Percentiles rank a stretch among this genome's conserved stretches.
Evolutionary conservation across 1,284 basidiomycete genomes (phyloP).

Genomic region (Ustilago nuda): DNA sequence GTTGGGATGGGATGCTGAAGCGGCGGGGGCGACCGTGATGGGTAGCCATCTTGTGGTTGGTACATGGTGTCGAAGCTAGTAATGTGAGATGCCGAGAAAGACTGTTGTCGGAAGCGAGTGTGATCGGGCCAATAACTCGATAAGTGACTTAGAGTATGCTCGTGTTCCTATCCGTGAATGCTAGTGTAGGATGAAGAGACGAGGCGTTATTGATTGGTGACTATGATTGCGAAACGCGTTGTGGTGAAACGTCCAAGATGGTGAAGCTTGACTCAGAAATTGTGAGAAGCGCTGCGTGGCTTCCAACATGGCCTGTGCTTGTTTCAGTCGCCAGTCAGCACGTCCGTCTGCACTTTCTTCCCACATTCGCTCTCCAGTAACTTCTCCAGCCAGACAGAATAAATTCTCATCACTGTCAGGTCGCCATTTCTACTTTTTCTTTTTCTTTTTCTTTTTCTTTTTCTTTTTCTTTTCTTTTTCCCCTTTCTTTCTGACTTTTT

Average conservation of each 20-base stretch:
- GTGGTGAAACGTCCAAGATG: neutral
- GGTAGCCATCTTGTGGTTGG: conserved; percentile 43
- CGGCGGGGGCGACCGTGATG: conserved; percentile 59
- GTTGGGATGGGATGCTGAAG: conserved; percentile 68
- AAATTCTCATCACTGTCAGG: neutral
- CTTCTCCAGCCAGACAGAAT: neutral
- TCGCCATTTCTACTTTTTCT: neutral
- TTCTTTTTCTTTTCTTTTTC: neutral
- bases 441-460: neutral
- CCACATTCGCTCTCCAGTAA: neutral
- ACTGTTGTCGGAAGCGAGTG: neutral
- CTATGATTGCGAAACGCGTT: neutral
- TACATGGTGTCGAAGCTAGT: conserved; percentile 34
- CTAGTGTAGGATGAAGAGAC: neutral
- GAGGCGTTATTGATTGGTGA: neutral
- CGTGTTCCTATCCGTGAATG: neutral
- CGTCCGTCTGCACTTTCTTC: conserved; percentile 6
- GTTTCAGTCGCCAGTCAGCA: conserved; percentile 15
- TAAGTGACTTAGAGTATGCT: neutral
- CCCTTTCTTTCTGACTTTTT: neutral
- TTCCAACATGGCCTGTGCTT: conserved; percentile 20
- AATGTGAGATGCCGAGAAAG: neutral
- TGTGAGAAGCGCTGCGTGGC: neutral
- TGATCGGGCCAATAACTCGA: neutral
- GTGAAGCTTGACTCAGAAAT: neutral